Conservation (phyloP, 345 rosid genomes). For the Angophora floribunda region DNA sequence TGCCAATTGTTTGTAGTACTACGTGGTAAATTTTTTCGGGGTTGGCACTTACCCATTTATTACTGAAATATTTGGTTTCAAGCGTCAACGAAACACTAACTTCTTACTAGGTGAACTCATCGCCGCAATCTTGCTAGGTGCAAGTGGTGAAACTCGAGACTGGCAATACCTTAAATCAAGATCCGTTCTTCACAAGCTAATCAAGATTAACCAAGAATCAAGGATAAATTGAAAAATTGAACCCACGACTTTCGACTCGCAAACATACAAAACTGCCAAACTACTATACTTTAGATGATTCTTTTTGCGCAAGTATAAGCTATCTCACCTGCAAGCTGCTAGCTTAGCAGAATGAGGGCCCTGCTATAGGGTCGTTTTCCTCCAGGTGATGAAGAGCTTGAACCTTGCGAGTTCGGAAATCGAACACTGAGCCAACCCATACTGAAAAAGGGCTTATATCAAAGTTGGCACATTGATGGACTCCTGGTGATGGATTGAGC, state of each 20-base stretch:
- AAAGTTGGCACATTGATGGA: neutral
- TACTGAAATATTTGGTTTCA: neutral
- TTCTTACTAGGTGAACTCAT: neutral
- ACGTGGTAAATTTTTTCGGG: neutral
- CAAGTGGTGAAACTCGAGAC: neutral
- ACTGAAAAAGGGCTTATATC: too few relatives aligned
- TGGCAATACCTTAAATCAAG: neutral
- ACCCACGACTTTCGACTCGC: neutral
- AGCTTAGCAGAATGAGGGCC: neutral
- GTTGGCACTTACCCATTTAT: neutral
- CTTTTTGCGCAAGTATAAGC: neutral
- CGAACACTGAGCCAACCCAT: too few relatives aligned
- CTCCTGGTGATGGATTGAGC: neutral
- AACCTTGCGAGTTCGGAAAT: too few relatives aligned
- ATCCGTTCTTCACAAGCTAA: neutral
- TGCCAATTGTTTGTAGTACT: neutral
- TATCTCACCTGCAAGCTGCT: neutral
- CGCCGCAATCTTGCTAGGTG: neutral
- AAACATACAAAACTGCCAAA: too few relatives aligned
- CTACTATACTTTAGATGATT: too few relatives aligned
- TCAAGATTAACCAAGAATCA: neutral
- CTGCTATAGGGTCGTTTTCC: too few relatives aligned
- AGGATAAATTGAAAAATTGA: neutral
- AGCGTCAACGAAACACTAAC: neutral
- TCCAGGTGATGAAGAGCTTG: too few relatives aligned